A percentile compares a stretch with the other conserved stretches of the same genome.
phyloP scores from a whole-genome alignment of 1,284 basidiomycete species.

The Microbotryum violaceum region DNA sequence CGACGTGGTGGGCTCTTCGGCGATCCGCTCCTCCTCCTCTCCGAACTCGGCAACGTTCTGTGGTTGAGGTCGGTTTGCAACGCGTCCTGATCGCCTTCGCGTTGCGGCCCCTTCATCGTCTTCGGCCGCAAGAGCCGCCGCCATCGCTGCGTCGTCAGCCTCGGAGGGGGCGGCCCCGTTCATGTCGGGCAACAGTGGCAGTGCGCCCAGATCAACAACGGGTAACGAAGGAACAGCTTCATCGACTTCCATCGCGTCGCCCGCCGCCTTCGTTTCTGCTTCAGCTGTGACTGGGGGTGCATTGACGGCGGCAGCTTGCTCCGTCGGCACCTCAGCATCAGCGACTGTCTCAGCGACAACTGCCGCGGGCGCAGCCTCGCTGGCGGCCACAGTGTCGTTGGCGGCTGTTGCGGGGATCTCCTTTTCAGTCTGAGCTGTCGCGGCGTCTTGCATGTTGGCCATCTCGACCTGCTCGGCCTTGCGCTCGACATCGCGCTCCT shows the following conservation, averaged over 20 bases:
- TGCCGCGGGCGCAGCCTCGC: background rate
- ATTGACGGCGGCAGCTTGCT: background rate
- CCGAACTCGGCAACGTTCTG: background rate
- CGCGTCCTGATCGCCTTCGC: constrained; percentile 1
- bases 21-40: background rate
- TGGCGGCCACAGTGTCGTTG: background rate
- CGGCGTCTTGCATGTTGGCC: background rate
- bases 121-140: too few relatives aligned
- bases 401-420: background rate
- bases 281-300: background rate
- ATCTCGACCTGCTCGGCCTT: too few relatives aligned
- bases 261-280: background rate
- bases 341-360: background rate
- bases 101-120: background rate
- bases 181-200: too few relatives aligned
- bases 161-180: too few relatives aligned
- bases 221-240: too few relatives aligned
- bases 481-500: too few relatives aligned
- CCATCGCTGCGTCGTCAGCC: too few relatives aligned
- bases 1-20: too few relatives aligned
- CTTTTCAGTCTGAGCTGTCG: background rate
- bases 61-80: background rate
- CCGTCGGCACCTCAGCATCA: background rate
- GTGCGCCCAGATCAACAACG: too few relatives aligned
- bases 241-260: background rate